Evolutionary conservation across 208 protist species (phyloP).

Genomic region (Leishmania tarentolae): DNA sequence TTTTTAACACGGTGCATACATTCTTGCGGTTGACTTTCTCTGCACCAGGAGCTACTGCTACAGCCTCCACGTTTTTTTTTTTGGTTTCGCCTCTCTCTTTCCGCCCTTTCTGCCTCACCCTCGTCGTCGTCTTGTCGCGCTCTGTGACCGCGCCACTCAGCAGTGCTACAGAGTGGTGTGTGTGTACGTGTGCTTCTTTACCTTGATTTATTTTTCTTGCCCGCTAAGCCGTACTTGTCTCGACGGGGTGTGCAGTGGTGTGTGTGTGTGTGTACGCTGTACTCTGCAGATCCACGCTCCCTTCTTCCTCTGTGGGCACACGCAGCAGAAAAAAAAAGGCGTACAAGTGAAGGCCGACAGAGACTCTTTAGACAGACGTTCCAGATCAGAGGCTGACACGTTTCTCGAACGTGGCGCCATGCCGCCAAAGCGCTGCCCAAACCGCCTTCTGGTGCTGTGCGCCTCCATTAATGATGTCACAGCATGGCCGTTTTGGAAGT

Average conservation of each 20-base stretch:
- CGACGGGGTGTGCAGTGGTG: background rate
- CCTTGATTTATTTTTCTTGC: too few species aligned
- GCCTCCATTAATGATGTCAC: slow-evolving; percentile 87
- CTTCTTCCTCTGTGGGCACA: background rate
- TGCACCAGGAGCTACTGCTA: too few species aligned
- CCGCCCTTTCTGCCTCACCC: background rate
- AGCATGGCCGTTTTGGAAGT: slow-evolving; percentile 90
- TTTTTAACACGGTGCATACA: too few species aligned
- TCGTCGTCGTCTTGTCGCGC: background rate
- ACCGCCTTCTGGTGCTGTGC: slow-evolving; percentile 77
- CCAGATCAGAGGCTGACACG: background rate
- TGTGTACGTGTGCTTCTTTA: background rate
- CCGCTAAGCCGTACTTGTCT: background rate
- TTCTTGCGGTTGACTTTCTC: too few species aligned
- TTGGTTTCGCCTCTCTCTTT: background rate
- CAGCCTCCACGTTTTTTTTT: too few species aligned
- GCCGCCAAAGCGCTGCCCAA: slow-evolving; percentile 33
- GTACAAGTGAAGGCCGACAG: background rate
- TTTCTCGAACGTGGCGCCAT: slow-evolving; percentile 2
- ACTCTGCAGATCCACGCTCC: background rate
- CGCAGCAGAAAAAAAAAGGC: background rate
- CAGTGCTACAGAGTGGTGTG: background rate
- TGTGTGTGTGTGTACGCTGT: background rate
- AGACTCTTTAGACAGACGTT: background rate
- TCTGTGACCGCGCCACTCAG: background rate